Evolutionary conservation across 129 eudicot genomes (phyloP).

Genomic region (Lonicera japonica): DNA sequence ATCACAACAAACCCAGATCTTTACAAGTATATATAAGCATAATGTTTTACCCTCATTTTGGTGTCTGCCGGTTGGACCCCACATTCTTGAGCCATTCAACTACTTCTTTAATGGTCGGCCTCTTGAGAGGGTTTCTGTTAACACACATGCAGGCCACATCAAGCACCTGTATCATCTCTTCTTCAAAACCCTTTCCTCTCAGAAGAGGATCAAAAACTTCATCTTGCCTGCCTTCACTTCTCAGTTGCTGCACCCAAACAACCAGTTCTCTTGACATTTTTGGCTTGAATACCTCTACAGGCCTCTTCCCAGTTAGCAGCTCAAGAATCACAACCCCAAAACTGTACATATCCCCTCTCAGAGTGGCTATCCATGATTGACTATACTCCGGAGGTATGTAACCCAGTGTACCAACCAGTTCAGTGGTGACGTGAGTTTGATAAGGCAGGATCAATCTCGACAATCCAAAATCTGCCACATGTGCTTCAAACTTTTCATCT

Average conservation of each 20-base stretch:
- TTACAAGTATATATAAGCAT: not conserved
- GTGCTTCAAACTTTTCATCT: slow-evolving; percentile 69
- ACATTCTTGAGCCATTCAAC: slow-evolving; percentile 66
- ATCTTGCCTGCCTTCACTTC: slow-evolving; percentile 54
- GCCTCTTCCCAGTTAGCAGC: slow-evolving; percentile 73
- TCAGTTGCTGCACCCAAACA: slow-evolving; percentile 78
- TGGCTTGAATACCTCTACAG: slow-evolving; percentile 70
- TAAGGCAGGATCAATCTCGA: slow-evolving; percentile 73
- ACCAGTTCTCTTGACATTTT: slow-evolving; percentile 69
- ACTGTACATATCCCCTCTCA: slow-evolving; percentile 83
- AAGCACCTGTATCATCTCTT: slow-evolving; percentile 78
- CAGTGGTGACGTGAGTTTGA: slow-evolving; percentile 85
- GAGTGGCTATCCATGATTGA: slow-evolving; percentile 79
- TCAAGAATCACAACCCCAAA: slow-evolving; percentile 88
- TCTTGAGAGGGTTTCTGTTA: slow-evolving; percentile 60
- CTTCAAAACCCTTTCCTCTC: slow-evolving; percentile 63
- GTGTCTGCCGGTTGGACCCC: slow-evolving; percentile 34
- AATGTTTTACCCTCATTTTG: slow-evolving; percentile 21
- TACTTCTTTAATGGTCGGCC: slow-evolving; percentile 70
- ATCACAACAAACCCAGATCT: slow-evolving; percentile 21
- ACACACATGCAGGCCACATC: slow-evolving; percentile 82
- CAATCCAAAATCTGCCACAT: slow-evolving; percentile 80
- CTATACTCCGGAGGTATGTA: slow-evolving; percentile 86
- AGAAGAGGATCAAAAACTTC: slow-evolving; percentile 63
- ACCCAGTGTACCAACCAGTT: slow-evolving; percentile 79